These are phyloP conservation scores for Elymus sibiricus DNA, from an alignment of 176 grass and related monocot genomes.

Conservation along the genomic window DNA sequence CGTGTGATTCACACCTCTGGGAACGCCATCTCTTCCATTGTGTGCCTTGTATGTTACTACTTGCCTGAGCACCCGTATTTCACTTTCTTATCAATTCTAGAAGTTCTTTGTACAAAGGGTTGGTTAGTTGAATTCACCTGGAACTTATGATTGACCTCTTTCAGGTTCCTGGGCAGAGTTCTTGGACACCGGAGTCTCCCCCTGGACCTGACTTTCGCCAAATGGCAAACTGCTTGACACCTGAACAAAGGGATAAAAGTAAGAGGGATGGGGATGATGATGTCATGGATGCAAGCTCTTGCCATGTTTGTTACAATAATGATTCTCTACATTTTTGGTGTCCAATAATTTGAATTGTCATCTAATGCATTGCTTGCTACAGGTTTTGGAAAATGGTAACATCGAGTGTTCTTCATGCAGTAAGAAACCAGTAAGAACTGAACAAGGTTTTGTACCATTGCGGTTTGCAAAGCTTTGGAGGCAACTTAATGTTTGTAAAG, in stretches of 20 bases:
- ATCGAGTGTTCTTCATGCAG: constrained; percentile 22
- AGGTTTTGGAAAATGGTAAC: constrained; percentile 46
- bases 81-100: background rate
- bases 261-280: constrained; percentile 46
- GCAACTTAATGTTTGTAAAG: background rate
- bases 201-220: constrained; percentile 42
- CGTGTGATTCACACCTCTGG: constrained; percentile 74
- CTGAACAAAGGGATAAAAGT: constrained; percentile 72
- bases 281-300: constrained; percentile 50
- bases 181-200: constrained; percentile 64
- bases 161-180: constrained; percentile 84
- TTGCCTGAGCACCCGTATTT: background rate
- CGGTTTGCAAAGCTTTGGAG: too few relatives aligned
- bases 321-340: background rate
- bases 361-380: constrained; percentile 25
- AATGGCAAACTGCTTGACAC: constrained; percentile 28
- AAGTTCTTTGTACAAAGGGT: background rate
- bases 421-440: constrained; percentile 64
- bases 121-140: background rate
- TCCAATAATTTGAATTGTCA: background rate
- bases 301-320: background rate
- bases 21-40: constrained; percentile 84
- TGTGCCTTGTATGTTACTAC: constrained; percentile 58
- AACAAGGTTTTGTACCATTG: background rate
- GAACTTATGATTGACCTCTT: constrained; percentile 27